Percentiles rank a stretch among this genome's conserved stretches.
These are phyloP conservation scores for Ceratocystis cubensis DNA, from an alignment of 2,329 filamentous ascomycete species.

Conservation along the genomic window DNA sequence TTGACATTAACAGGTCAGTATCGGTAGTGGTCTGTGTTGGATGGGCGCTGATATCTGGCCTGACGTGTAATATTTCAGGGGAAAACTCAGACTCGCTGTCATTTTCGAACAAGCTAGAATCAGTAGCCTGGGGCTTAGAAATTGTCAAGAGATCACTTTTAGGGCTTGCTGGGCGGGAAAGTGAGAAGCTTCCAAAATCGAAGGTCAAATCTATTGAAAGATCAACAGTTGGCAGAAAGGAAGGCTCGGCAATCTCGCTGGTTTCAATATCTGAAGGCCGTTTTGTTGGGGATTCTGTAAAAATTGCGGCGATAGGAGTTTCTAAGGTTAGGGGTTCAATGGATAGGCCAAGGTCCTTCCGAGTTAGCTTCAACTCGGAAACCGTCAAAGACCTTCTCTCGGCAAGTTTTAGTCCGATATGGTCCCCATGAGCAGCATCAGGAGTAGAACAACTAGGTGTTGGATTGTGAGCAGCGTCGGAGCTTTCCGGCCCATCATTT, in stretches of 20 bases:
- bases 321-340: neutral
- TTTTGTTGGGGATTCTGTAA: neutral
- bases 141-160: slow-evolving; percentile 30
- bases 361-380: neutral
- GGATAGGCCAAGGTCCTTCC: neutral
- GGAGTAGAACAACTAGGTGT: neutral
- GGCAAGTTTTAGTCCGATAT: neutral
- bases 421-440: neutral
- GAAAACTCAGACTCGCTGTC: slow-evolving; percentile 25
- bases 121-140: slow-evolving; percentile 37
- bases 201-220: slow-evolving; percentile 14
- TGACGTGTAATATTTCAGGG: slow-evolving; percentile 32
- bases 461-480: neutral
- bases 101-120: slow-evolving; percentile 38
- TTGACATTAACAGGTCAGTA: neutral
- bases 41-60: slow-evolving; percentile 36
- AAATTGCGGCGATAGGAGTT: slow-evolving; percentile 14
- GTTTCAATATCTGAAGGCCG: neutral
- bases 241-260: neutral
- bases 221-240: slow-evolving; percentile 1
- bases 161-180: slow-evolving; percentile 23
- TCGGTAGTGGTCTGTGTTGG: slow-evolving; percentile 20
- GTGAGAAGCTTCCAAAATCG: slow-evolving; percentile 28
- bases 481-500: slow-evolving; percentile 12
- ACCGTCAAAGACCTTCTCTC: slow-evolving; percentile 16